phyloP scores from a whole-genome alignment of 345 rosid genomes.

The Gossypium rotundifolium region DNA sequence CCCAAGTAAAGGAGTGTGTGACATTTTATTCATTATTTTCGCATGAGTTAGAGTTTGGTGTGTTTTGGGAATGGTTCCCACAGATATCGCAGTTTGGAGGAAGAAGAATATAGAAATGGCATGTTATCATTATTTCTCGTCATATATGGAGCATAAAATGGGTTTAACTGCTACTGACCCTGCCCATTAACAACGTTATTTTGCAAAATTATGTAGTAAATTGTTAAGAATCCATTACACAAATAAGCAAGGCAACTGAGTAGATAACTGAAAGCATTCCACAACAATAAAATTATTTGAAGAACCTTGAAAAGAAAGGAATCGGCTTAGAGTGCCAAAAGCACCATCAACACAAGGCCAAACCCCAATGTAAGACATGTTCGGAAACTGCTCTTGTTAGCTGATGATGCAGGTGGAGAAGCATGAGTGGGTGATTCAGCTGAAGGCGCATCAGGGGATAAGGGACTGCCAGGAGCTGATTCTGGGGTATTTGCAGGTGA shows the following conservation, averaged over 20 bases:
- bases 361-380: conserved; percentile 11
- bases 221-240: neutral
- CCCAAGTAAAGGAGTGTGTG: neutral
- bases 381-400: conserved; percentile 17
- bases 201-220: neutral
- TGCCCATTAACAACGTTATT: neutral
- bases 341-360: conserved; percentile 2
- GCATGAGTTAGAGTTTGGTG: neutral
- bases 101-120: neutral
- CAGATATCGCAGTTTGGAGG: neutral
- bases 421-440: conserved; percentile 15
- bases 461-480: conserved; percentile 15
- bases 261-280: neutral
- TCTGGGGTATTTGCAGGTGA: conserved; percentile 8
- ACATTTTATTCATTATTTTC: neutral
- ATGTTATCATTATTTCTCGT: neutral
- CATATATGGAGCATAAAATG: neutral
- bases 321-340: conserved; percentile 3
- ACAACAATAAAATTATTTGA: neutral
- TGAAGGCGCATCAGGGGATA: conserved; percentile 15
- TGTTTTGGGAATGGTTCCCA: neutral
- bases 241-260: neutral
- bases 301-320: neutral
- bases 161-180: neutral
- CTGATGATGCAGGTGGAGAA: conserved; percentile 27